These are phyloP conservation scores for Phytophthora ohioensis DNA, from an alignment of 352 stramenopile species.

Conservation along the genomic window DNA sequence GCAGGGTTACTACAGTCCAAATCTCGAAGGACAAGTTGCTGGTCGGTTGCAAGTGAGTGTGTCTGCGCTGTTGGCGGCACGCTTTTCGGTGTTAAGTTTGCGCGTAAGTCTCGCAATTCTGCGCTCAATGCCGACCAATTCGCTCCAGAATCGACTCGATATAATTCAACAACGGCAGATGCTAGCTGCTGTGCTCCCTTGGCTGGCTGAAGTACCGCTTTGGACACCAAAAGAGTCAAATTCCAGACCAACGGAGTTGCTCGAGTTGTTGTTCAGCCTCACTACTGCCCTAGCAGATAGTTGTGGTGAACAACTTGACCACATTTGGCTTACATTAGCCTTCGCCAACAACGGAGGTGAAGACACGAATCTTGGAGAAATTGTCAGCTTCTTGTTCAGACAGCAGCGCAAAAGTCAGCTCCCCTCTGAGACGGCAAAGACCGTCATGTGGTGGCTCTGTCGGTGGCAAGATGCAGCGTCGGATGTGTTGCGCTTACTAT, in stretches of 20 bases:
- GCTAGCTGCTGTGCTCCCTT: constrained; percentile 57
- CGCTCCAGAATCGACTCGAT: constrained; percentile 44
- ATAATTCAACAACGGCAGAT: constrained; percentile 60
- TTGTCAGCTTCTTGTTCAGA: constrained; percentile 51
- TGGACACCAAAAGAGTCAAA: neutral
- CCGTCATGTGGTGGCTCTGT: constrained; percentile 71
- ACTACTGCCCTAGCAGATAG: constrained; percentile 48
- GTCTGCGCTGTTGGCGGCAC: constrained; percentile 39
- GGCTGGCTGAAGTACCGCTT: constrained; percentile 58
- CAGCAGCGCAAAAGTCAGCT: constrained; percentile 44
- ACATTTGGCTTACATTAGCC: constrained; percentile 68
- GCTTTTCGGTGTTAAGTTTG: constrained; percentile 42
- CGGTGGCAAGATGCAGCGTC: constrained; percentile 63
- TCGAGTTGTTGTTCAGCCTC: constrained; percentile 64
- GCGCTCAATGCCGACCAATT: constrained; percentile 27
- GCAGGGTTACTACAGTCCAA: constrained; percentile 38
- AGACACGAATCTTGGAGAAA: constrained; percentile 19
- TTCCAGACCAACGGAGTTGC: constrained; percentile 32
- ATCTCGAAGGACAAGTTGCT: constrained; percentile 20
- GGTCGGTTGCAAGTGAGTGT: constrained; percentile 37
- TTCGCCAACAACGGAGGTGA: constrained; percentile 36
- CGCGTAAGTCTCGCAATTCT: constrained; percentile 55
- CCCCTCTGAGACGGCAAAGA: constrained; percentile 58
- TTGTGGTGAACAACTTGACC: constrained; percentile 67
- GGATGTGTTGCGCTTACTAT: constrained; percentile 46